phyloP scores from a whole-genome alignment of 2,329 filamentous ascomycete species.

The Trichoderma sp. region DNA sequence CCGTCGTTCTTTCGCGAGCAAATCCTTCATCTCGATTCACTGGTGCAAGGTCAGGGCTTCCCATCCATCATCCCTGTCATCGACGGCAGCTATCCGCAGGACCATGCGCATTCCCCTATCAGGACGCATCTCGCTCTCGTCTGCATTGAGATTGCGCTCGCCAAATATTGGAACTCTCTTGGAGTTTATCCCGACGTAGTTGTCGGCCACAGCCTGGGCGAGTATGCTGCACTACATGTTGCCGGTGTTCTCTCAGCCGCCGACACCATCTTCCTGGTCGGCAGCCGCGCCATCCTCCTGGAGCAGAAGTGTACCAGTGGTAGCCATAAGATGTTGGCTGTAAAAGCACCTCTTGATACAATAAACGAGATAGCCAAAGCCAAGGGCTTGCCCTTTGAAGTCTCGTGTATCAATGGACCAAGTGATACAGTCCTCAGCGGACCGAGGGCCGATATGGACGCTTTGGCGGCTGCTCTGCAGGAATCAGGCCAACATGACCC shows the following conservation, averaged over 20 bases:
- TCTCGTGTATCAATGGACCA: slow-evolving; percentile 66
- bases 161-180: slow-evolving; percentile 45
- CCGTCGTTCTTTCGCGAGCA: slow-evolving; percentile 41
- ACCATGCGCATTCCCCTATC: slow-evolving; percentile 31
- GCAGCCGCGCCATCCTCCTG: slow-evolving; percentile 60
- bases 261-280: slow-evolving; percentile 66
- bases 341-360: slow-evolving; percentile 35
- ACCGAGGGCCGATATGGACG: slow-evolving; percentile 21
- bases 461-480: not conserved
- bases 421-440: slow-evolving; percentile 58
- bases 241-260: slow-evolving; percentile 57
- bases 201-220: slow-evolving; percentile 60
- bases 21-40: slow-evolving; percentile 40
- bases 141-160: slow-evolving; percentile 49
- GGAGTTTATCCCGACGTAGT: slow-evolving; percentile 50
- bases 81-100: slow-evolving; percentile 38
- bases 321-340: slow-evolving; percentile 43
- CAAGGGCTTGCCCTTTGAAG: slow-evolving; percentile 37
- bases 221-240: slow-evolving; percentile 52
- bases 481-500: not conserved
- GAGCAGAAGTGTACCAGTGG: slow-evolving; percentile 54
- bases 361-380: slow-evolving; percentile 14
- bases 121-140: slow-evolving; percentile 46
- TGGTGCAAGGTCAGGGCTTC: slow-evolving; percentile 42
- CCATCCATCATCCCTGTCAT: slow-evolving; percentile 49